Conservation (phyloP, 2,329 filamentous ascomycete genomes). For the Aspergillus viridinutans region DNA sequence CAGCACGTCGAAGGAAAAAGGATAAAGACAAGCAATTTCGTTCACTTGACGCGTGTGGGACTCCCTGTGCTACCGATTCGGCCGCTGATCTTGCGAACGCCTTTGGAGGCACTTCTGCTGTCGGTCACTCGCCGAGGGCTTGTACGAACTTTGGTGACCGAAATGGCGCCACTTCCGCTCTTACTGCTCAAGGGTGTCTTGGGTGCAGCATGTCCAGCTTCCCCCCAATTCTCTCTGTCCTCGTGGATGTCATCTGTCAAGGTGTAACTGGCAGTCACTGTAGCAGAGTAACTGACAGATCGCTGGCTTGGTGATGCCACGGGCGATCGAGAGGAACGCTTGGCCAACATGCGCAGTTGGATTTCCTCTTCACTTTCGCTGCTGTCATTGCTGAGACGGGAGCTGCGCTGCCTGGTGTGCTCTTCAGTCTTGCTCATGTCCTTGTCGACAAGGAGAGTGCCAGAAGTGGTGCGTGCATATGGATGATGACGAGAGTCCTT, state of each 20-base stretch:
- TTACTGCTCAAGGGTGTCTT: slow-evolving; percentile 56
- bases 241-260: slow-evolving; percentile 59
- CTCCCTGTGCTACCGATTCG: slow-evolving; percentile 43
- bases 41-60: slow-evolving; percentile 28
- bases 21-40: neutral
- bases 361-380: slow-evolving; percentile 77
- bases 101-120: slow-evolving; percentile 35
- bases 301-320: slow-evolving; percentile 60
- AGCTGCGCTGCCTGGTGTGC: slow-evolving; percentile 45
- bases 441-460: slow-evolving; percentile 35
- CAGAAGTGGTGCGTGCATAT: slow-evolving; percentile 58
- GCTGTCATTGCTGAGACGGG: slow-evolving; percentile 56
- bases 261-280: slow-evolving; percentile 64
- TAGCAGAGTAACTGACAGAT: slow-evolving; percentile 71
- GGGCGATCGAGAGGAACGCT: slow-evolving; percentile 62
- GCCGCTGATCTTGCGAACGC: slow-evolving; percentile 45
- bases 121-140: slow-evolving; percentile 46
- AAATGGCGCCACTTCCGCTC: slow-evolving; percentile 48
- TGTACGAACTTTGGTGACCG: slow-evolving; percentile 61
- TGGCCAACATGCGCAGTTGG: slow-evolving; percentile 69
- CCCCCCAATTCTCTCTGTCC: slow-evolving; percentile 65
- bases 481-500: slow-evolving; percentile 70
- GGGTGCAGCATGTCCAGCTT: slow-evolving; percentile 24
- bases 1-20: neutral
- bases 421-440: slow-evolving; percentile 25